Evolutionary conservation across 2,329 filamentous ascomycete species (phyloP), one percentile per base, ranked within the genome.

Genomic region (Fusarium sp.): DNA sequence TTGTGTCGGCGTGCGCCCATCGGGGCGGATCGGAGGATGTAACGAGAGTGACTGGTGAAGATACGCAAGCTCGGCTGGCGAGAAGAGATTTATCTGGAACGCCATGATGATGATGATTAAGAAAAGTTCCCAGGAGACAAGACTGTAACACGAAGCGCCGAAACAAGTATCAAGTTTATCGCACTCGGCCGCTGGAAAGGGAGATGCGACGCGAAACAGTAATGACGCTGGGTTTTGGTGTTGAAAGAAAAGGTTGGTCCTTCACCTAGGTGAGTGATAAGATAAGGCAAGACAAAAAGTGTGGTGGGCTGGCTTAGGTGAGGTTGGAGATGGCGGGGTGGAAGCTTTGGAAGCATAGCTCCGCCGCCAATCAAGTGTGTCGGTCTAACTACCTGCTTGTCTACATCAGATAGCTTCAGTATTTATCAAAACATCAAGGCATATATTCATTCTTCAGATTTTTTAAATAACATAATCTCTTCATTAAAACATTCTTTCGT

Each of bases 51-150:
- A 95, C 74, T 90, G 91, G 87, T 97, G 94, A 58, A 98, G 91
- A 86, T 98, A 99, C 78, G 95, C 95, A 79, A 99, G 93, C 86
- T 99, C 96, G 79, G 96, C 95, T 54, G 96, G 96, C 61, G 95
- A 98, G 83, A 98, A 92, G 77, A 94, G 91, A 79, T 91, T 89
- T 84, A 90, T 89, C 79, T 91, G 90, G 76, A 90, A 89, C 45
- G 92, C 87, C 89, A 94, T 93, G 34, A n/a, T 68, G 61, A 64
- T 52, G 22, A 47, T 39, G 44, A 28, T 51, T 26, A 22, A 41
- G 41, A 26, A 36, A 41, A 28, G 11, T 38, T 14, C 41, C 50
- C 68, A 58, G 30, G 51, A 20, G 3, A 11, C 6, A 47, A 30
- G 39, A 48, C 5, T 59, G 15, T 22, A 18, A 30, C 18, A 17